Evolutionary conservation across 2,329 filamentous ascomycete species (phyloP), one percentile per base, ranked within the genome.

Genomic region (Hortaea werneckii): DNA sequence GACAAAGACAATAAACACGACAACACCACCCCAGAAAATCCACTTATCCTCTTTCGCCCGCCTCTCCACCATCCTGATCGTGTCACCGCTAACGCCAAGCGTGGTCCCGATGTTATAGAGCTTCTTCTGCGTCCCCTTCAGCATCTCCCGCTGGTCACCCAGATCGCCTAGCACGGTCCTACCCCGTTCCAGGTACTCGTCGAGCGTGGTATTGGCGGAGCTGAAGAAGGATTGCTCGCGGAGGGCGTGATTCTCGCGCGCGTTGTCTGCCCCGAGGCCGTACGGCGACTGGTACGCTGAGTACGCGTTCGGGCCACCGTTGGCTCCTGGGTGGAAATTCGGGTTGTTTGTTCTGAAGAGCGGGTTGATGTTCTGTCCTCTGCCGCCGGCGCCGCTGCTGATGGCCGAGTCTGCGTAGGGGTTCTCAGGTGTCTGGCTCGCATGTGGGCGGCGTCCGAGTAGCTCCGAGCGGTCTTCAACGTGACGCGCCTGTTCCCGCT

Each of bases 41-140:
- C 89, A 96, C 69, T 95, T 96, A 65, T 98, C 92, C 71, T 96
- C 85, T 65, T 81, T 85, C 42, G 92, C 88, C 51, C 92, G 76
- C 56, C 92, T 72, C 69, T 96, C 90, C 37, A 98, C 84, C 87
- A 92, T 96, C 40, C 92, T 81, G 54, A 98, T 98, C 1, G 92
- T 98, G 64, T 96, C 90, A 13, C 90, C 89, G 60, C 85, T 94
- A 49, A 98, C 78, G 0, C 92, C 92, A 41, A 98, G 69, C 20
- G 92, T 96, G 62, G 94, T 96, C 5, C 87, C 92, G 13, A 95
- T 88, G 57, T 80, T 90, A 63, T 96, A 96, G 42, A 98, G 73
- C 63, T 82, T 80, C 65, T 83, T 83, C 68, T 98, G 92, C 20
- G 92, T 96, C 43, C 83, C 86, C 72, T 98, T 98, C 52, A 98